These are phyloP conservation scores for Talinum fruticosum DNA, from an alignment of 148 eudicot genomes.

Conservation along the genomic window DNA sequence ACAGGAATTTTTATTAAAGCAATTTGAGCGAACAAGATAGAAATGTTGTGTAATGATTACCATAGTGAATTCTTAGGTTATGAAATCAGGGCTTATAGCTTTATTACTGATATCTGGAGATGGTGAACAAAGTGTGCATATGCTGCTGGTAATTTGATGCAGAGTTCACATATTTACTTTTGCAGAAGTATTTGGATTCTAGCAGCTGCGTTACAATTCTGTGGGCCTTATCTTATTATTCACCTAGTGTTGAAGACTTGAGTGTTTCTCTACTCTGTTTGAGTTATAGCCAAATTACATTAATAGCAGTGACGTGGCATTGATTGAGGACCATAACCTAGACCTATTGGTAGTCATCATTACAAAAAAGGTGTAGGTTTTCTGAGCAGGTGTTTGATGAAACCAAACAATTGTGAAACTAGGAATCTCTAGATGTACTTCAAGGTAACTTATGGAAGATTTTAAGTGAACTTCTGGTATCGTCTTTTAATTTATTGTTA, in stretches of 20 bases:
- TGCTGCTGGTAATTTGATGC: not conserved
- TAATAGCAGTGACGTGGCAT: not conserved
- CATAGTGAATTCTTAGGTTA: not conserved
- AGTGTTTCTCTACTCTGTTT: conserved; percentile 1
- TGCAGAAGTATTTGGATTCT: not conserved
- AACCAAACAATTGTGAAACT: not conserved
- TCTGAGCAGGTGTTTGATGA: not conserved
- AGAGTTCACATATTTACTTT: not conserved
- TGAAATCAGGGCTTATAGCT: not conserved
- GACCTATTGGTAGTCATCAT: not conserved
- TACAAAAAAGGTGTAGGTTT: not conserved
- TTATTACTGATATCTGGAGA: not conserved
- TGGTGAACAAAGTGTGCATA: not conserved
- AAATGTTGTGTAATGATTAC: not conserved
- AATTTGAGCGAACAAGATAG: not conserved
- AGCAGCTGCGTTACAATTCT: not conserved
- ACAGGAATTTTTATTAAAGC: not conserved
- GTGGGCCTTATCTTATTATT: not conserved
- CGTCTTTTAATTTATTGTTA: not conserved
- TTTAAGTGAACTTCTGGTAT: not conserved
- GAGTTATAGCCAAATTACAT: not conserved
- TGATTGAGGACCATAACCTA: not conserved
- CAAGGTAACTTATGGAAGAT: not conserved
- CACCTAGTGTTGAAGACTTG: not conserved
- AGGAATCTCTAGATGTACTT: not conserved